Percentiles rank a stretch among this genome's conserved stretches.
Conservation (phyloP, 495 filamentous ascomycete species). For the Daldinia loculata region DNA sequence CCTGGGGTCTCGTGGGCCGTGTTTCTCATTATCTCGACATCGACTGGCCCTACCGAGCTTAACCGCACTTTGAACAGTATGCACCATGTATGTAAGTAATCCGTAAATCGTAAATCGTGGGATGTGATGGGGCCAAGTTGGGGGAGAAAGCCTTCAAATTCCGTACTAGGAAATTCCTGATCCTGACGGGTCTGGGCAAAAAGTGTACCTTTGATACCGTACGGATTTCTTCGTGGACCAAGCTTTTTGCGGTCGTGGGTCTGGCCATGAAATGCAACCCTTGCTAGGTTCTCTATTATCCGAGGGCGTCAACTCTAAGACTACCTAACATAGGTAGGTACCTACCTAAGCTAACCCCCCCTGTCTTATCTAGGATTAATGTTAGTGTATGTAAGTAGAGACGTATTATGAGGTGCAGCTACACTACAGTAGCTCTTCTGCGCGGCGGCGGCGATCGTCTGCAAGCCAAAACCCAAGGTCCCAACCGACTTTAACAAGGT, state of each 20-base stretch:
- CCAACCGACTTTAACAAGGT: constrained; percentile 31
- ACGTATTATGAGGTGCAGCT: constrained; percentile 39
- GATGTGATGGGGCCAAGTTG: background rate
- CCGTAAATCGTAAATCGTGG: background rate
- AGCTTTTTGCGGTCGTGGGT: constrained; percentile 34
- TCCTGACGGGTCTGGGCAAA: constrained; percentile 26
- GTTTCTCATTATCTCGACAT: constrained; percentile 27
- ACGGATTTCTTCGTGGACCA: constrained; percentile 27
- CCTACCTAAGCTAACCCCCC: too few species aligned
- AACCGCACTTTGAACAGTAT: constrained; percentile 14
- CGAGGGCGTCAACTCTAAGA: constrained; percentile 41
- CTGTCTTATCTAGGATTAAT: constrained; percentile 18
- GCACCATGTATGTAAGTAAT: background rate
- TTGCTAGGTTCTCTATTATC: constrained; percentile 44
- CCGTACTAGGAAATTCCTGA: constrained; percentile 25
- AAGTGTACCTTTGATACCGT: constrained; percentile 13
- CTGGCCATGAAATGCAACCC: constrained; percentile 37
- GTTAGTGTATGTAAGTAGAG: constrained; percentile 16
- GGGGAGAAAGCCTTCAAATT: constrained; percentile 22
- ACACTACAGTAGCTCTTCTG: constrained; percentile 15
- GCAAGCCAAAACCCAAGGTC: constrained; percentile 26
- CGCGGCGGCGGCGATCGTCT: constrained; percentile 33
- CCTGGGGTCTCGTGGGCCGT: constrained; percentile 31
- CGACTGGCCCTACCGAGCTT: constrained; percentile 21
- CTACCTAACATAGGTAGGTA: too few species aligned